Evolutionary conservation across 345 rosid species (phyloP).

Genomic region (Streptanthus diversifolius): DNA sequence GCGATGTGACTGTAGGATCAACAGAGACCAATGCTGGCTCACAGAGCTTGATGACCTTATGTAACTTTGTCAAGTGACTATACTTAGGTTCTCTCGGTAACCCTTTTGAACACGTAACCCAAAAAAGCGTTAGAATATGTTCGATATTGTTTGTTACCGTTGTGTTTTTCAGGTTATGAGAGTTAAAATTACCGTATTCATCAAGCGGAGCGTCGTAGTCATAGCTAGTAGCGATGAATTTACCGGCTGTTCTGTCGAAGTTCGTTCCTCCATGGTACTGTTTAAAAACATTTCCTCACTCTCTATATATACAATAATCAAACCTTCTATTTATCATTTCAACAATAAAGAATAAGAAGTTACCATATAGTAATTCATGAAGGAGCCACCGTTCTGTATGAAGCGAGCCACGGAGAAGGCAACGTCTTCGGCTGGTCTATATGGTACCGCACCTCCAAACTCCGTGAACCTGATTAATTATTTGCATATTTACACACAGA

Average conservation of each 20-base stretch:
- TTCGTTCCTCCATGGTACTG: conserved; percentile 98
- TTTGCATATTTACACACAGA: neutral
- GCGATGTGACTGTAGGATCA: conserved; percentile 46
- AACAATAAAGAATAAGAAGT: neutral
- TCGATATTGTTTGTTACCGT: neutral
- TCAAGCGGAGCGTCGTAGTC: conserved; percentile 97
- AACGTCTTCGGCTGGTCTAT: conserved; percentile 82
- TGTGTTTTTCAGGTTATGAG: neutral
- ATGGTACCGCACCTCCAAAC: conserved; percentile 70
- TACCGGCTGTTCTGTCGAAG: conserved; percentile 86
- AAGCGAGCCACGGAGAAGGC: conserved; percentile 81
- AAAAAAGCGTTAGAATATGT: neutral
- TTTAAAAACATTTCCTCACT: neutral
- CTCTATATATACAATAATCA: neutral
- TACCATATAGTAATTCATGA: conserved; percentile 85
- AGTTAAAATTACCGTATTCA: conserved; percentile 62
- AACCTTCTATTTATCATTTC: neutral
- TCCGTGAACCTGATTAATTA: conserved; percentile 50
- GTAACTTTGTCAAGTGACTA: conserved; percentile 67
- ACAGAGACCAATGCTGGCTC: conserved; percentile 56
- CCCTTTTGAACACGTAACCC: conserved; percentile 39
- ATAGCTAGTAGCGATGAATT: conserved; percentile 86
- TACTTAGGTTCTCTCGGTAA: conserved; percentile 79
- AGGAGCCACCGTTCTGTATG: conserved; percentile 78
- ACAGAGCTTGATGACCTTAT: conserved; percentile 63